A percentile compares a stretch with the other conserved stretches of the same genome.
These are phyloP conservation scores for Funneliformis geosporum DNA, from an alignment of 192 early-diverging fungal species.

Conservation along the genomic window DNA sequence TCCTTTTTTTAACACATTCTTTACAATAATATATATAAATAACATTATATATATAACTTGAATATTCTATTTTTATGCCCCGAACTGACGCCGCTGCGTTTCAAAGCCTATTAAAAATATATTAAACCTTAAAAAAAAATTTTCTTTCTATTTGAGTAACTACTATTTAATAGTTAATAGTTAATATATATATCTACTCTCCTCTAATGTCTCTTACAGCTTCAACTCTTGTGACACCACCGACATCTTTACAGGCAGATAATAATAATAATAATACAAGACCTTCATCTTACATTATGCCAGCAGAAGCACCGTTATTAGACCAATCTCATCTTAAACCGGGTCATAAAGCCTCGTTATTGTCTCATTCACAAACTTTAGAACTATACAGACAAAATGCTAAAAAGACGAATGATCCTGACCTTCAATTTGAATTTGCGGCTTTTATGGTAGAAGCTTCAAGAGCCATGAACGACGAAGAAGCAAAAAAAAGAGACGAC, in stretches of 20 bases:
- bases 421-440: slow-evolving; percentile 69
- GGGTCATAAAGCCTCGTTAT: slow-evolving; percentile 55
- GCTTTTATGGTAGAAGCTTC: slow-evolving; percentile 64
- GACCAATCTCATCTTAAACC: slow-evolving; percentile 63
- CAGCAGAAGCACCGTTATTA: slow-evolving; percentile 32
- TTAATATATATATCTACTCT: background rate
- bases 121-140: too few relatives aligned
- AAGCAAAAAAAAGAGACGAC: slow-evolving; percentile 47
- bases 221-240: background rate
- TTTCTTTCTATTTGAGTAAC: too few relatives aligned
- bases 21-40: background rate
- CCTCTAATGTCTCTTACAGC: background rate
- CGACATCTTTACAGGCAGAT: background rate
- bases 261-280: background rate
- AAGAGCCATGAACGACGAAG: slow-evolving; percentile 46
- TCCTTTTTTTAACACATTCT: background rate
- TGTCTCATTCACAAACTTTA: slow-evolving; percentile 57
- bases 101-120: too few relatives aligned
- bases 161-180: too few relatives aligned
- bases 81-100: too few relatives aligned
- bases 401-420: slow-evolving; percentile 63
- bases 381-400: slow-evolving; percentile 66
- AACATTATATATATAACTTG: too few relatives aligned
- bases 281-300: background rate
- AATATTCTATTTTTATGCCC: too few relatives aligned